These are phyloP conservation scores for Thraustotheca clavata DNA, from an alignment of 352 stramenopile species.

Conservation along the genomic window DNA sequence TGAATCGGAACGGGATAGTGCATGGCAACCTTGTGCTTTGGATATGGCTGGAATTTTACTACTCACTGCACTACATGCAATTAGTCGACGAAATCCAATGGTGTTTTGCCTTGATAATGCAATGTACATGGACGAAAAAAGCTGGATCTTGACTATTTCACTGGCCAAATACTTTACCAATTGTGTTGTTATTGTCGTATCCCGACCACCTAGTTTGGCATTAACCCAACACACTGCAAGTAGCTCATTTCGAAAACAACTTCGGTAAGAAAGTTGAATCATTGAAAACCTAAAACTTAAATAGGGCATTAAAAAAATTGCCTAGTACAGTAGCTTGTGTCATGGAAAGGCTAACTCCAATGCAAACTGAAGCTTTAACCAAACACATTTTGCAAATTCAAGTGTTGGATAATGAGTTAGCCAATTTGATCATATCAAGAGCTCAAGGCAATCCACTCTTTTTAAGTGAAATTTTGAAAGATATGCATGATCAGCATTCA, in stretches of 20 bases:
- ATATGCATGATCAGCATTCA: slow-evolving; percentile 57
- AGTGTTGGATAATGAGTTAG: slow-evolving; percentile 45
- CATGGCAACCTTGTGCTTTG: slow-evolving; percentile 52
- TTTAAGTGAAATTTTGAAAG: slow-evolving; percentile 71
- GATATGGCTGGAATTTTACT: slow-evolving; percentile 69
- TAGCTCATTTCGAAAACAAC: slow-evolving; percentile 61
- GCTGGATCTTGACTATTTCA: slow-evolving; percentile 70
- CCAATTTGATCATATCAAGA: slow-evolving; percentile 55
- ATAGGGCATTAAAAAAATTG: slow-evolving; percentile 55
- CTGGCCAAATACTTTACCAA: slow-evolving; percentile 84
- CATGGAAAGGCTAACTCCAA: slow-evolving; percentile 44
- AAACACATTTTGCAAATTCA: slow-evolving; percentile 55
- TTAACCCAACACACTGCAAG: slow-evolving; percentile 63
- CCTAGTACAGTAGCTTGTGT: slow-evolving; percentile 35
- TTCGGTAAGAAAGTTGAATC: slow-evolving; percentile 22
- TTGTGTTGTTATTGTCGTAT: slow-evolving; percentile 63
- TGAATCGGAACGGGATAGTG: slow-evolving; percentile 29
- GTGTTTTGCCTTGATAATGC: slow-evolving; percentile 78
- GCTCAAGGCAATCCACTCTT: slow-evolving; percentile 81
- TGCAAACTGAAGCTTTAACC: slow-evolving; percentile 54
- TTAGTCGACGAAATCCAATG: slow-evolving; percentile 54
- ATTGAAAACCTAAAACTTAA: background rate
- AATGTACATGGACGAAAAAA: slow-evolving; percentile 85
- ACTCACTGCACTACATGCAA: slow-evolving; percentile 64
- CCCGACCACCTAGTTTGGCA: slow-evolving; percentile 52